Base-by-base conservation (phyloP, 1,284 basidiomycete genomes). In the Cronartium quercuum region DNA sequence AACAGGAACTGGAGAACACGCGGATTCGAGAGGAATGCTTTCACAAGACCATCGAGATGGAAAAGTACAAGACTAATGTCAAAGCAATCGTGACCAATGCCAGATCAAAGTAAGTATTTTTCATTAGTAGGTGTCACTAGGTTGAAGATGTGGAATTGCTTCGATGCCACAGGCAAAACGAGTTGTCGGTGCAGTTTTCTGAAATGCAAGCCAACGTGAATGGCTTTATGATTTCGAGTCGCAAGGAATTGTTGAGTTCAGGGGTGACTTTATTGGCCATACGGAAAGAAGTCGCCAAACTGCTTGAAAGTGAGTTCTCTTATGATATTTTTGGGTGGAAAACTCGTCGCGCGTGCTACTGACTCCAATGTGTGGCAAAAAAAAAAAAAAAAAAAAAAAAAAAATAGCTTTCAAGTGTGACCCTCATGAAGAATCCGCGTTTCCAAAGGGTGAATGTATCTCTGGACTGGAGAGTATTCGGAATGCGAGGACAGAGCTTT, bases 221-320 rank as follows among this genome's bases (percentile, higher is more conserved):
- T 55, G 51, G 51, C 6, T 55, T 55, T 29, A 55, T 55, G 29
- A 29, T 21, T 13, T 55, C 51, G 6, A 55, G 51, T 13, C 51
- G 51, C 10, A 21, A 55, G 18, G 5, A 55, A 63, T 51, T 35
- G 24, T 42, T 35, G 12, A 40, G 35, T 71, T 64, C 29, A 41
- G 34, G 58, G 38, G 21, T 37, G 55, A 61, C 64, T 35, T 38
- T 71, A 44, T n/a, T 40, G 15, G 63, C 29, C 38, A 58, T 71
- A 40, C 58, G 68, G 44, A 64, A 71, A 29, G 68, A 71, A 64
- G 40, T 64, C 42, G 24, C 18, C 24, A 47, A 71, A 51, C 64
- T 42, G 61, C 29, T 71, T 10, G 29, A 71, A 57, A 61, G 68
- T 55, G 51, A 55, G 68, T n/a, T 37, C 6, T 44, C 34, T 65